Evolutionary conservation across 2,329 filamentous ascomycete genomes (phyloP), one percentile per base, ranked within the genome.

Genomic region (Aureobasidium sp.): DNA sequence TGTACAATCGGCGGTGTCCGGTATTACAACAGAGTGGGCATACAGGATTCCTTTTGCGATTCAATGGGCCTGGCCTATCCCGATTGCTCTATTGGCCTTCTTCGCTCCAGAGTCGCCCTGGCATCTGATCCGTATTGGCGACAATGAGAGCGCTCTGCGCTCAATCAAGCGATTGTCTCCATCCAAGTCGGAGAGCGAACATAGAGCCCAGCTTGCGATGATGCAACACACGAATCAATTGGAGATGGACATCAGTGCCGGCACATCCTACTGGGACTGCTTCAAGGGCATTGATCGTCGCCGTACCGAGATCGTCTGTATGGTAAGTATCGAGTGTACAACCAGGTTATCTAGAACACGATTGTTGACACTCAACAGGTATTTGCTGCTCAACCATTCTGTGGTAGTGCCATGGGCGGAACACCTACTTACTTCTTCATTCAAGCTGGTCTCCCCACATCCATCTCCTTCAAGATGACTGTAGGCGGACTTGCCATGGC

Each of bases 371-470:
- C 25, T 42, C 7, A 9, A 12, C 25, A 56, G 52, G 55, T 31
- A 25, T 59, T 59, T 63, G 69, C 72, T 34, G 76, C 75, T 53
- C 76, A 79, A 62, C 73, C 77, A 60, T 65, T 78, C 5, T 74
- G 72, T n/a, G 77, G 76, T 1, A 73, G 76, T 47, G 75, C 71
- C 58, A 67, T 79, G 58, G 74, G 78, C 7, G 76, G 75, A 34
- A 79, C 77, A 66, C 72, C 73, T 5, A 78, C 75, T 3, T 80
- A 80, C 68, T 80, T 80, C 71, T 79, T 80, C 69, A 68, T 78
- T 53, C 74, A 74, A 7, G 76, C 76, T 6, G 77, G 77, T 1
- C 66, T 76, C 42, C 66, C 69, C 5, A 73, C 75, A 34, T 66
- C 71, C 7, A 65, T 75, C 49, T 75, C 76, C 0, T 76, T 75